Percentiles rank a stretch among this genome's conserved stretches.
These are phyloP conservation scores for Xylaria flabelliformis DNA, from an alignment of 495 filamentous ascomycete genomes.

Conservation along the genomic window DNA sequence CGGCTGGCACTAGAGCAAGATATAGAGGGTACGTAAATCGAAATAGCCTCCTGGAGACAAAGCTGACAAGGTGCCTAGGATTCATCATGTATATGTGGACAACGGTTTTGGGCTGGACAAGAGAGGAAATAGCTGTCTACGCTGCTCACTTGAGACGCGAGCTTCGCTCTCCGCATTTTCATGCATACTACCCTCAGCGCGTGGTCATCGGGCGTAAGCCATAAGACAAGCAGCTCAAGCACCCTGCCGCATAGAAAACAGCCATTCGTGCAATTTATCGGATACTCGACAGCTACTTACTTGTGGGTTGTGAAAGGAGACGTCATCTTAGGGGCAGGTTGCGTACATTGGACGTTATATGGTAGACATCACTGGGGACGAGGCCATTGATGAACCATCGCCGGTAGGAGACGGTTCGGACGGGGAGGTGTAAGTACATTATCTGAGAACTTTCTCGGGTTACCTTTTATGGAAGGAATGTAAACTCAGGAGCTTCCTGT, in stretches of 20 bases:
- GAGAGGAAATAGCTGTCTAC: conserved; percentile 45
- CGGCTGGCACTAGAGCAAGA: conserved; percentile 38
- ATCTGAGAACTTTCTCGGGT: not conserved
- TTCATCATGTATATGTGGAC: conserved; percentile 44
- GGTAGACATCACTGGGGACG: not conserved
- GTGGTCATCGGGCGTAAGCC: conserved; percentile 48
- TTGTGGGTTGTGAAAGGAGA: conserved; percentile 1
- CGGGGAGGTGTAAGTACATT: not conserved
- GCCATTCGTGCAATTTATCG: not conserved
- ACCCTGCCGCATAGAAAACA: not conserved
- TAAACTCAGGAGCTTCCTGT: not conserved
- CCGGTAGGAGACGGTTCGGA: not conserved
- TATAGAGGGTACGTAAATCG: conserved; percentile 36
- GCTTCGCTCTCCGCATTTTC: conserved; percentile 34
- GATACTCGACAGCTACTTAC: not conserved
- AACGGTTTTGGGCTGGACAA: conserved; percentile 41
- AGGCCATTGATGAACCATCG: not conserved
- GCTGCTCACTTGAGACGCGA: conserved; percentile 44
- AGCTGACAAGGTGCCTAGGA: conserved; percentile 29
- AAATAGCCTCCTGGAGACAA: not conserved
- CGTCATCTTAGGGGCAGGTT: not conserved
- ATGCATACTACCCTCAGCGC: conserved; percentile 40
- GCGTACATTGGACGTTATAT: not conserved
- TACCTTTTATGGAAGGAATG: not conserved
- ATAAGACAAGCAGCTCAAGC: not conserved